A percentile compares a stretch with the other conserved stretches of the same genome.
phyloP scores from a whole-genome alignment of 2,329 filamentous ascomycete species.

The Trichophyton verrucosum region DNA sequence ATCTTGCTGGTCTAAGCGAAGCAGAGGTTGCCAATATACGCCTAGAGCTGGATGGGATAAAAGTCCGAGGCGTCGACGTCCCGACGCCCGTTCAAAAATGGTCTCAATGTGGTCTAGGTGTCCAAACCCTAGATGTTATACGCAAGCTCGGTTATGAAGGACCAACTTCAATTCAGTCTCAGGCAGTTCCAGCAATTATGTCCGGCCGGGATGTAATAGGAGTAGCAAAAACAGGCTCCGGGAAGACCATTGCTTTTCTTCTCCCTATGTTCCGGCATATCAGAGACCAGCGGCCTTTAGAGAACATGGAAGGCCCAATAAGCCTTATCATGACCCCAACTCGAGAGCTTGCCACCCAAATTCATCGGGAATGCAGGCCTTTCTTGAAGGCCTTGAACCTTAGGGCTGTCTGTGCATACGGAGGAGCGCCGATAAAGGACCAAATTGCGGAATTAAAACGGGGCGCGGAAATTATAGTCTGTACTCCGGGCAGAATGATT shows the following conservation, averaged over 20 bases:
- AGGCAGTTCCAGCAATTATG: slow-evolving; percentile 91
- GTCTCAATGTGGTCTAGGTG: slow-evolving; percentile 85
- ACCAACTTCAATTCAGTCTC: slow-evolving; percentile 87
- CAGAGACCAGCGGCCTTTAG: slow-evolving; percentile 75
- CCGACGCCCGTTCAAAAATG: slow-evolving; percentile 93
- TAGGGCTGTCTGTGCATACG: slow-evolving; percentile 82
- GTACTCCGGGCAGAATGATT: slow-evolving; percentile 89
- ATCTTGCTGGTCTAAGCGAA: slow-evolving; percentile 70
- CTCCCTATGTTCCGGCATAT: slow-evolving; percentile 97
- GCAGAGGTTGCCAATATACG: slow-evolving; percentile 72
- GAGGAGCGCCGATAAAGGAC: slow-evolving; percentile 89
- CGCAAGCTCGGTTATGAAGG: slow-evolving; percentile 69
- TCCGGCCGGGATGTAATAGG: slow-evolving; percentile 91
- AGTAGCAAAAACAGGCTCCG: slow-evolving; percentile 93
- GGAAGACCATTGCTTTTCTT: slow-evolving; percentile 91
- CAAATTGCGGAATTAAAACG: slow-evolving; percentile 95
- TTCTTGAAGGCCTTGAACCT: slow-evolving; percentile 80
- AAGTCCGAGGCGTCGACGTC: slow-evolving; percentile 74
- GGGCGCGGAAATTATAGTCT: slow-evolving; percentile 88
- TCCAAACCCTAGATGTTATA: slow-evolving; percentile 77
- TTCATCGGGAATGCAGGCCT: slow-evolving; percentile 86
- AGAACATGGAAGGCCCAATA: slow-evolving; percentile 75
- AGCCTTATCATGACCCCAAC: slow-evolving; percentile 87
- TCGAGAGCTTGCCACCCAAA: slow-evolving; percentile 84
- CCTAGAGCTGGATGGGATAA: slow-evolving; percentile 86